These are phyloP conservation scores for Candida morakotiae DNA, from an alignment of 805 yeast species.

Conservation along the genomic window DNA sequence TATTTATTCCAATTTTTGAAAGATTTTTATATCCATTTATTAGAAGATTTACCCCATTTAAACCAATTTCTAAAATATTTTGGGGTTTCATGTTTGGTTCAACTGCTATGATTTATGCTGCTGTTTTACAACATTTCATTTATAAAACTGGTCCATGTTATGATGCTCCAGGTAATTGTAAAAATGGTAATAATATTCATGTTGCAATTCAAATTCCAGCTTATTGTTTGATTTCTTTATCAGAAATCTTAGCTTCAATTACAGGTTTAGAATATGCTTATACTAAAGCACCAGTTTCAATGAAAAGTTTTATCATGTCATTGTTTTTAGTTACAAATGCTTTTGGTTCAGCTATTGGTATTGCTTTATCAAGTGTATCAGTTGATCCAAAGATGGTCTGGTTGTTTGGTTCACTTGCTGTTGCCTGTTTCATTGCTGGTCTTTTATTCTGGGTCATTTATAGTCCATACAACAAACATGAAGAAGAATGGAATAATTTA, in stretches of 20 bases:
- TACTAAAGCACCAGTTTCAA: slow-evolving; percentile 70
- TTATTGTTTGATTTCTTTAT: slow-evolving; percentile 65
- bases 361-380: slow-evolving; percentile 64
- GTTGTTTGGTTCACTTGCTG: slow-evolving; percentile 62
- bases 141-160: slow-evolving; percentile 74
- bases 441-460: slow-evolving; percentile 57
- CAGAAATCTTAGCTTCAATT: slow-evolving; percentile 76
- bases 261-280: slow-evolving; percentile 84
- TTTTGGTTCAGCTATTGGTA: slow-evolving; percentile 73
- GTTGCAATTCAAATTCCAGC: slow-evolving; percentile 73
- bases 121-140: slow-evolving; percentile 67
- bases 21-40: slow-evolving; percentile 46
- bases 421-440: slow-evolving; percentile 58
- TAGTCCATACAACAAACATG: slow-evolving; percentile 50
- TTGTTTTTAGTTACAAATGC: slow-evolving; percentile 69
- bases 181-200: slow-evolving; percentile 51
- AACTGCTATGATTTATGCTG: slow-evolving; percentile 69
- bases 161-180: slow-evolving; percentile 56
- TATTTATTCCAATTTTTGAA: slow-evolving; percentile 75
- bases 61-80: slow-evolving; percentile 68
- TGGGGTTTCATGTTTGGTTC: slow-evolving; percentile 66
- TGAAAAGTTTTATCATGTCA: slow-evolving; percentile 65
- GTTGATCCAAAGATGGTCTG: slow-evolving; percentile 67
- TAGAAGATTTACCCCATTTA: slow-evolving; percentile 48
- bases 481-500: slow-evolving; percentile 54